Evolutionary conservation across 2,329 filamentous ascomycete genomes (phyloP), one percentile per base, ranked within the genome.

Genomic region (Davidsoniella australis): DNA sequence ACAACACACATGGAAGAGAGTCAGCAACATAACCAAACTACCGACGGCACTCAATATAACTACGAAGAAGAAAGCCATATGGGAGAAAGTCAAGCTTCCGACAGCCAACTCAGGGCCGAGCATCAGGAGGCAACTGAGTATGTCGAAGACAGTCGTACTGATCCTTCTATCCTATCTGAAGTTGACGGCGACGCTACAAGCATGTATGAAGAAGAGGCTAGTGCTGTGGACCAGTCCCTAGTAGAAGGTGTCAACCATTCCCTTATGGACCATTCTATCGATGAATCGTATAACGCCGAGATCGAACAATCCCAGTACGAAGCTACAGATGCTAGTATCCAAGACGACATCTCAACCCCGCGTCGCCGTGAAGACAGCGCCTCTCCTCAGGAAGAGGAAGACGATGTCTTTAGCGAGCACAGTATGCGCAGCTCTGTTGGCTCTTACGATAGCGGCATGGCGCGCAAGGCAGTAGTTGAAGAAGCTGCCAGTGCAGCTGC

Each of bases 331-430:
- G 43, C 36, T 4, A 26, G 36, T 14, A 14, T 48, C 6, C 16
- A 43, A 7, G 17, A 48, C 17, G 18, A 49, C 38, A 12, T 26
- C 17, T 26, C 48, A 4, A 49, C 50, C 10, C 46, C 50, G 10
- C 46, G 42, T 24, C 46, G 36, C 8, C 38, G 42, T 4, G 47
- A 53, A 7, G 43, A 49, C 26, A 47, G 47, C 43, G 68, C 63
- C 57, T 71, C 68, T 59, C 74, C 70, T 1, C 71, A 70, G 48
- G 66, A 72, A 52, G 70, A 68, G 26, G 63, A 64, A 41, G 71
- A 75, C 55, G 73, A 76, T 46, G 69, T 78, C 16, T 78, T 78
- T 57, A 77, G 72, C 60, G 71, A 72, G 55, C 67, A 66, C 62
- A 79, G 68, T 59, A 69, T 68, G 1, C 69, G 73, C 38, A 77